These are phyloP conservation scores for Byssoonygena ceratinophila DNA, from an alignment of 2,329 filamentous ascomycete genomes.

Conservation along the genomic window DNA sequence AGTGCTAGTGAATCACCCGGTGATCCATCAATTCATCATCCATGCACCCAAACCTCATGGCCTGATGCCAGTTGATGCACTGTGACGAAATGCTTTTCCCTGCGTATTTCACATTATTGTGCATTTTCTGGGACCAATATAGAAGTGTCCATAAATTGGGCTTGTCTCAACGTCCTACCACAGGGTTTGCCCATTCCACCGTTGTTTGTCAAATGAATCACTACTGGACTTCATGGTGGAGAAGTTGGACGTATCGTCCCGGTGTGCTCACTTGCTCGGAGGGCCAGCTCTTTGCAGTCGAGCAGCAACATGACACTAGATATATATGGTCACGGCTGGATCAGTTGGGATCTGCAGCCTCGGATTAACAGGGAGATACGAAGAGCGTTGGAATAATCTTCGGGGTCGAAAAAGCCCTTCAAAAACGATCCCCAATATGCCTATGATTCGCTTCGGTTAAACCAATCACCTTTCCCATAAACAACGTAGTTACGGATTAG, in stretches of 20 bases:
- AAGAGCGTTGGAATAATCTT: too few relatives aligned
- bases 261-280: too few relatives aligned
- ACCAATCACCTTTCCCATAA: too few relatives aligned
- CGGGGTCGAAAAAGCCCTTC: too few relatives aligned
- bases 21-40: neutral
- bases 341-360: too few relatives aligned
- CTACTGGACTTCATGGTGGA: neutral
- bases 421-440: too few relatives aligned
- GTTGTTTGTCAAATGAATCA: neutral
- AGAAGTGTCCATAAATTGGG: neutral
- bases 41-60: neutral
- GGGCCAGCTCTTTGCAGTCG: too few relatives aligned
- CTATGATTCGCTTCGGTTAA: too few relatives aligned
- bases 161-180: neutral
- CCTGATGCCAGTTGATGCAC: neutral
- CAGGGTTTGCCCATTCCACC: neutral
- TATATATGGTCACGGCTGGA: too few relatives aligned
- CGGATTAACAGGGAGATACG: too few relatives aligned
- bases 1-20: neutral
- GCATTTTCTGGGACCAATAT: neutral
- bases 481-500: too few relatives aligned
- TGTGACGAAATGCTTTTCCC: slow-evolving; percentile 3
- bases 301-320: too few relatives aligned
- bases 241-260: neutral
- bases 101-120: neutral